Evolutionary conservation across 148 eudicot species (phyloP).

Genomic region (Persicaria tinctoria): DNA sequence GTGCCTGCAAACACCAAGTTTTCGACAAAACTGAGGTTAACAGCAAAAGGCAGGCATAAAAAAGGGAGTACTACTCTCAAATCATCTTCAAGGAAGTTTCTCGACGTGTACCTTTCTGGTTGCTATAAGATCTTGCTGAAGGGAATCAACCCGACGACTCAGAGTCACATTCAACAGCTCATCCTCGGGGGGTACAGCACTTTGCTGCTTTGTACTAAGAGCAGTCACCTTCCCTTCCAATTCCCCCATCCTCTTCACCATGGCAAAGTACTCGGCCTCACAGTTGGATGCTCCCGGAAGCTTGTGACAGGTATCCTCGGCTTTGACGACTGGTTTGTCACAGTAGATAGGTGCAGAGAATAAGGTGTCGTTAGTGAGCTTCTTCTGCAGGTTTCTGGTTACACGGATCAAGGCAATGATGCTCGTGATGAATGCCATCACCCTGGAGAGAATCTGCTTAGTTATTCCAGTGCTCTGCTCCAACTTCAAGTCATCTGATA

Average conservation of each 20-base stretch:
- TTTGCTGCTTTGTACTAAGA: constrained; percentile 35
- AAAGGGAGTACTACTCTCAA: too few relatives aligned
- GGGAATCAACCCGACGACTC: constrained; percentile 39
- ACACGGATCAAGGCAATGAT: constrained; percentile 67
- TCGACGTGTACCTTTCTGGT: constrained; percentile 52
- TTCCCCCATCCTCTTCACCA: constrained; percentile 86
- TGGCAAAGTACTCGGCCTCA: constrained; percentile 45
- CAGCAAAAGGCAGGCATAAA: neutral
- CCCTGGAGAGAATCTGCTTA: constrained; percentile 47
- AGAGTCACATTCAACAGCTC: constrained; percentile 69
- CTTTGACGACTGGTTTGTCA: neutral
- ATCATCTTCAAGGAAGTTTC: too few relatives aligned
- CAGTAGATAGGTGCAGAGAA: too few relatives aligned
- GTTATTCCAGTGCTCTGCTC: constrained; percentile 14
- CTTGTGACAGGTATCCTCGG: constrained; percentile 20
- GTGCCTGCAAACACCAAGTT: constrained; percentile 40
- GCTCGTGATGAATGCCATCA: constrained; percentile 74
- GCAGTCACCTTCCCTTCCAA: constrained; percentile 71
- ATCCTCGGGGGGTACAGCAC: constrained; percentile 69
- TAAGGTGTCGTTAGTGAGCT: too few relatives aligned
- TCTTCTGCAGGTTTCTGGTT: constrained; percentile 61
- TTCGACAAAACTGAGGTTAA: too few relatives aligned
- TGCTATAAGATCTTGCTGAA: constrained; percentile 70
- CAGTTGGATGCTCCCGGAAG: constrained; percentile 33
- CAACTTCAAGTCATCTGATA: too few relatives aligned